Conservation (phyloP, 129 eudicot genomes). For the Silybum marianum region DNA sequence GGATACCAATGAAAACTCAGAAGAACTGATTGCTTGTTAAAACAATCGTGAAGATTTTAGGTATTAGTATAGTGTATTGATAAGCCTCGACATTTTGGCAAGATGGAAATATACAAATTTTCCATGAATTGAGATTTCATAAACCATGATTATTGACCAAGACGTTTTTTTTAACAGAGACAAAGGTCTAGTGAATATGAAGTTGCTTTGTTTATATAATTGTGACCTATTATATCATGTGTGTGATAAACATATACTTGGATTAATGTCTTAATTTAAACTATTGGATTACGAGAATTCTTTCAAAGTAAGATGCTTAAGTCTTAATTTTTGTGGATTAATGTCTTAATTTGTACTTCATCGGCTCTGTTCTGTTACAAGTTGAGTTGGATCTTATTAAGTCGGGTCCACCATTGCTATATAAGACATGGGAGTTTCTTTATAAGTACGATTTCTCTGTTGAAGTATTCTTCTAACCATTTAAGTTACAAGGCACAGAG, state of each 20-base stretch:
- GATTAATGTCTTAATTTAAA: background rate
- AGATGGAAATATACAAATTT: background rate
- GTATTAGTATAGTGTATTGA: background rate
- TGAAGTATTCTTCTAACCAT: background rate
- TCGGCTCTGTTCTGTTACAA: background rate
- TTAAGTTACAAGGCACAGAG: background rate
- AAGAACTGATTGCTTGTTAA: background rate
- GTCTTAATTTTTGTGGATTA: background rate
- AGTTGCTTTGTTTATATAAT: background rate
- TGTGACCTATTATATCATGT: background rate
- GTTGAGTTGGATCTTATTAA: background rate
- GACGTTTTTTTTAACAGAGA: background rate
- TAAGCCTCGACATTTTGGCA: background rate
- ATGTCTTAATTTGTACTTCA: background rate
- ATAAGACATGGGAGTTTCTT: background rate
- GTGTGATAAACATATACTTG: background rate
- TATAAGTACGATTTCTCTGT: background rate
- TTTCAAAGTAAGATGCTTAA: background rate
- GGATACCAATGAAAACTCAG: background rate
- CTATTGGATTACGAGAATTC: background rate
- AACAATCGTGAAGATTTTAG: background rate
- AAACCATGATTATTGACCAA: background rate
- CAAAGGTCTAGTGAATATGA: background rate
- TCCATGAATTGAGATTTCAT: background rate
- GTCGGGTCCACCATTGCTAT: background rate